Evolutionary conservation across 1,139 yeast genomes (phyloP).

Genomic region (Scheffersomyces insectosa): DNA sequence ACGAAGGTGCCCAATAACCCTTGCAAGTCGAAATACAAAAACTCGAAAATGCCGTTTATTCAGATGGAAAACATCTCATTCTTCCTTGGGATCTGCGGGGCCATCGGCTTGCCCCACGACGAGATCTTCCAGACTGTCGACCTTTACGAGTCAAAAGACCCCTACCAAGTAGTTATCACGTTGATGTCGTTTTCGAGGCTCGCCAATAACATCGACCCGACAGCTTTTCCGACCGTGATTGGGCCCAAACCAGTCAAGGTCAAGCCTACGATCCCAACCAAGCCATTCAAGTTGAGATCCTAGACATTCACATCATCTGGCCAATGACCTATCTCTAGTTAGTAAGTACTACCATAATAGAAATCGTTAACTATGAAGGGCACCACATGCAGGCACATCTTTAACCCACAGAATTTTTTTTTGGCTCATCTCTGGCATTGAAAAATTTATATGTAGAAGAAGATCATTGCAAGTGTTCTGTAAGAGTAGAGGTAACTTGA

Average conservation of each 20-base stretch:
- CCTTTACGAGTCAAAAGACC: slow-evolving; percentile 70
- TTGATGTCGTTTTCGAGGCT: slow-evolving; percentile 69
- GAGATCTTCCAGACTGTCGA: slow-evolving; percentile 85
- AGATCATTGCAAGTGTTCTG: too few relatives aligned
- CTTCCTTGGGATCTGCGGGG: slow-evolving; percentile 61
- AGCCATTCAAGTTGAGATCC: slow-evolving; percentile 25
- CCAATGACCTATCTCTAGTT: background rate
- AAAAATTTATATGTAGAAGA: background rate
- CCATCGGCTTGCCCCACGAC: slow-evolving; percentile 75
- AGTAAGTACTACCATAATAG: slow-evolving; percentile 1
- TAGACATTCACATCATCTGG: slow-evolving; percentile 2
- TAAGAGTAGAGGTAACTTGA: too few relatives aligned
- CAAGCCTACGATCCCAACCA: slow-evolving; percentile 40
- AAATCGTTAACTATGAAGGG: background rate
- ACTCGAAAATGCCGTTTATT: slow-evolving; percentile 77
- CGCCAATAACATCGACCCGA: slow-evolving; percentile 39
- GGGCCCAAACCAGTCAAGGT: slow-evolving; percentile 39
- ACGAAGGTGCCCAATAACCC: slow-evolving; percentile 36
- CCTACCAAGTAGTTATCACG: slow-evolving; percentile 74
- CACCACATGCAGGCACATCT: background rate
- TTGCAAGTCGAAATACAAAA: slow-evolving; percentile 48
- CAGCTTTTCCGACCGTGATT: slow-evolving; percentile 21
- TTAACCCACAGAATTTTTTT: slow-evolving; percentile 2
- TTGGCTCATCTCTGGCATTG: slow-evolving; percentile 1
- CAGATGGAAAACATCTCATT: slow-evolving; percentile 87